Evolutionary conservation across 2,329 filamentous ascomycete genomes (phyloP).

Genomic region (Calonectria montana): DNA sequence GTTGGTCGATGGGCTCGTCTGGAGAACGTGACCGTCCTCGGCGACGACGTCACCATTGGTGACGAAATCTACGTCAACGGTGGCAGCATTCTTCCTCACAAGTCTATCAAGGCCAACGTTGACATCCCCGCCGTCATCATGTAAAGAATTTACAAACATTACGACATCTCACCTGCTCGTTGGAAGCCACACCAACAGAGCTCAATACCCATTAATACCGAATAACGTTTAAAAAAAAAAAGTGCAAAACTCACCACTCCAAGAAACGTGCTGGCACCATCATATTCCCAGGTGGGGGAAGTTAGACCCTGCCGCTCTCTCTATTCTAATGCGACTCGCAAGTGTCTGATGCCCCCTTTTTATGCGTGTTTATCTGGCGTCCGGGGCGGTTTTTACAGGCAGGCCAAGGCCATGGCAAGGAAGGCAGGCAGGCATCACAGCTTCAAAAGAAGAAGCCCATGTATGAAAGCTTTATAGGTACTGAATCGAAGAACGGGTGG

Average conservation of each 20-base stretch:
- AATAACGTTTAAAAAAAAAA: slow-evolving; percentile 35
- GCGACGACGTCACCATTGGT: slow-evolving; percentile 96
- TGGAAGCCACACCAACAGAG: slow-evolving; percentile 38
- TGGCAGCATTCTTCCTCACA: slow-evolving; percentile 93
- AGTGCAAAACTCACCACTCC: slow-evolving; percentile 43
- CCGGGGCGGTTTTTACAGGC: slow-evolving; percentile 41
- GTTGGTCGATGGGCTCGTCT: slow-evolving; percentile 96
- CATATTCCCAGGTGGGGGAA: slow-evolving; percentile 33
- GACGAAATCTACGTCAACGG: slow-evolving; percentile 99
- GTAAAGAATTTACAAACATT: slow-evolving; percentile 53
- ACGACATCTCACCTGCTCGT: slow-evolving; percentile 12
- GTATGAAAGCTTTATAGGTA: slow-evolving; percentile 38
- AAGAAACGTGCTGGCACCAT: slow-evolving; percentile 42
- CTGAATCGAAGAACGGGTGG: slow-evolving; percentile 31
- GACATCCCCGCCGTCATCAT: slow-evolving; percentile 80
- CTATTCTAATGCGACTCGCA: slow-evolving; percentile 42
- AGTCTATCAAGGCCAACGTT: slow-evolving; percentile 98
- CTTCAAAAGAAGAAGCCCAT: slow-evolving; percentile 19
- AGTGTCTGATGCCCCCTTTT: slow-evolving; percentile 42
- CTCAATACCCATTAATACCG: slow-evolving; percentile 29
- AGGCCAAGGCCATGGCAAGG: slow-evolving; percentile 29
- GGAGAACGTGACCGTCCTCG: slow-evolving; percentile 97
- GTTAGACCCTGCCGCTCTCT: slow-evolving; percentile 37
- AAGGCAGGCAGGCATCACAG: slow-evolving; percentile 32
- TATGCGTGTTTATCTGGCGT: slow-evolving; percentile 46